Evolutionary conservation across 2,329 filamentous ascomycete genomes (phyloP), one percentile per base, ranked within the genome.

Genomic region (Beauveria bassiana): DNA sequence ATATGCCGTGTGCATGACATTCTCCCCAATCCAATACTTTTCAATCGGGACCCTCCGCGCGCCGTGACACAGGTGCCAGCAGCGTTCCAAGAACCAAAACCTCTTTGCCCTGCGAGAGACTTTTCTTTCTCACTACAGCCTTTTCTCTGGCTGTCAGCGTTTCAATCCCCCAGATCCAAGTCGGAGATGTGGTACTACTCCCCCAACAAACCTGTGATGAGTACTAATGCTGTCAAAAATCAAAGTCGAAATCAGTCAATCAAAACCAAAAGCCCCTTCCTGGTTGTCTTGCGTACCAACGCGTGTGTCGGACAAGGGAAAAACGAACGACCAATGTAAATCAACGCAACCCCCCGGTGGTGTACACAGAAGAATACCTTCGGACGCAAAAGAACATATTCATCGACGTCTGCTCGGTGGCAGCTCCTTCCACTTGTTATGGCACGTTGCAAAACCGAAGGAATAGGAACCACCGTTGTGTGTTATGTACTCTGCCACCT

Each of bases 371-470:
- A 38, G 34, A 34, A 34, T 34, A 34, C 10, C 10, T 34, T 34
- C 10, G 10, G 1, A 34, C 31, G 31, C 34, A 42, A 12, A 24
- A 22, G 18, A 31, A 8, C 38, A 38, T 20, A 2, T 26, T 56
- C 34, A 50, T 42, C 59, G 59, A 22, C 52, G 47, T 43, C 57
- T 16, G 18, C 14, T 31, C 2, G 31, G 12, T 20, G 31, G 49
- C 10, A 82, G 69, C 59, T 79, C 75, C 61, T 82, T 76, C 79
- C 81, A 87, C 62, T 81, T 80, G 72, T 82, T 84, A 42, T 80
- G 79, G 66, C 83, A 85, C 0, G 84, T 85, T 12, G 81, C 78
- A 65, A 81, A 78, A 9, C 83, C 83, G 67, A 87, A 88, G 52
- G 74, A 75, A 68, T 87, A 87, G 3, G 80, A 80, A 2, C 82